Base-by-base conservation (phyloP, 306 rosid species). In the Cicer arietinum region DNA sequence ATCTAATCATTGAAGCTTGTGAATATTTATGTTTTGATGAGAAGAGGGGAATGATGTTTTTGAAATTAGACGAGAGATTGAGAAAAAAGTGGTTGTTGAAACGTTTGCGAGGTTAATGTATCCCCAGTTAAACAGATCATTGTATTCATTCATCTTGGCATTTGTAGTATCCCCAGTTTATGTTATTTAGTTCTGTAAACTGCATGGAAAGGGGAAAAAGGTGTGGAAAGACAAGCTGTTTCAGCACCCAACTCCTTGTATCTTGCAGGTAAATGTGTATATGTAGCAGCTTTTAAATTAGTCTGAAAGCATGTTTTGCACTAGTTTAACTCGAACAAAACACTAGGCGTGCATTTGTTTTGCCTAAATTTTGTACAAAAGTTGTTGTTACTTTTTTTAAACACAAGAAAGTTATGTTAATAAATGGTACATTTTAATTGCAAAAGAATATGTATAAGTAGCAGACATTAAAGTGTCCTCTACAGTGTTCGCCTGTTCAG, bases 1-100 rank as follows among this genome's bases (percentile, higher is more conserved):
- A 87, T 82, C 87, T 87, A 30, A 82, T 87, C 68, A 80, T 87
- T 17, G 87, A 87, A 53, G 85, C 89, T 42, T 85, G 91, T 50
- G 91, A 87, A 25, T 87, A 77, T 77, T 77, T 87, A 54, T 82
- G 87, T 56, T 73, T 80, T 12, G 83, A 87, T 42, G 87, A 87
- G 25, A 85, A 85, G 73, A 82, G 77, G 82, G 85, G 84, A 7
- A 37, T 80, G 53, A 82, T 87, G 89, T 87, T 87, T 80, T 48
- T 87, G 85, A 87, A 78, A 68, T 78, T 87, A 67, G 75, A 87
- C 0, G 91, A 84, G 56, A 82, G 80, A 60, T 71, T 87, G 67
- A 82, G 88, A 75, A 87, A 59, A 82, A 87, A 73, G 76, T 87
- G 88, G 90, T 71, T 87, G 82, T 51, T 85, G 76, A 85, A 82